Evolutionary conservation across 139 green algal genomes (phyloP).

Genomic region (Chlamydomonas incerta): DNA sequence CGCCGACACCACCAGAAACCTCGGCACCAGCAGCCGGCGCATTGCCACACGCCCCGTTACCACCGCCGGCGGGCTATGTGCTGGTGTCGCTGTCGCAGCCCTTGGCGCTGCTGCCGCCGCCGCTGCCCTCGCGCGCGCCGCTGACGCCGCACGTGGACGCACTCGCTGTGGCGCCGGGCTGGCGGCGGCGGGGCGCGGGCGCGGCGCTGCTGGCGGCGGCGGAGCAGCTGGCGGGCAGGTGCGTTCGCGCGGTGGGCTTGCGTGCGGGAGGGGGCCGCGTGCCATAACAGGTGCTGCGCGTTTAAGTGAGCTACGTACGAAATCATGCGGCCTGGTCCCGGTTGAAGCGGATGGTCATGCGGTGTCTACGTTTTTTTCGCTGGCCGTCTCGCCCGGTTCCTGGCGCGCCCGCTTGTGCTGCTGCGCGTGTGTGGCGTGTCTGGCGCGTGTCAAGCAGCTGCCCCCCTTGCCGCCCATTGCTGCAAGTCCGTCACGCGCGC

Average conservation of each 20-base stretch:
- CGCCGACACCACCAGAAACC: too few relatives aligned
- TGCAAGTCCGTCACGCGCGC: neutral
- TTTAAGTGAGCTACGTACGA: too few relatives aligned
- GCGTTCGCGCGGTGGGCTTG: too few relatives aligned
- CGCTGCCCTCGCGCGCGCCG: constrained; percentile 20
- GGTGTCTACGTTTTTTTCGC: too few relatives aligned
- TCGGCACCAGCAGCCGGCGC: too few relatives aligned
- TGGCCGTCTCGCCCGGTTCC: too few relatives aligned
- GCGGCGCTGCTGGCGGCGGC: constrained; percentile 32
- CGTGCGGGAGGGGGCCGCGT: too few relatives aligned
- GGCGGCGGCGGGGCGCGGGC: constrained; percentile 22
- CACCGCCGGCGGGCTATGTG: constrained; percentile 34
- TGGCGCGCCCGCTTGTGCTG: neutral
- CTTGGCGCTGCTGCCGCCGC: constrained; percentile 43
- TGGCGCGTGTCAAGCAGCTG: neutral
- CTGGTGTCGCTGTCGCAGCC: constrained; percentile 48
- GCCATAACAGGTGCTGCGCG: too few relatives aligned
- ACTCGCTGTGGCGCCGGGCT: constrained; percentile 14
- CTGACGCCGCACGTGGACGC: constrained; percentile 30
- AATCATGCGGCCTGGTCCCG: too few relatives aligned
- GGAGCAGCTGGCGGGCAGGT: constrained; percentile 34
- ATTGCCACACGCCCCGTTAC: too few relatives aligned
- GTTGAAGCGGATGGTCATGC: neutral
- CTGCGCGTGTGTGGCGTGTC: neutral
- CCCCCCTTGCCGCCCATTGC: neutral